These are phyloP conservation scores for Dryas octopetala DNA, from an alignment of 306 rosid genomes.

Conservation along the genomic window DNA sequence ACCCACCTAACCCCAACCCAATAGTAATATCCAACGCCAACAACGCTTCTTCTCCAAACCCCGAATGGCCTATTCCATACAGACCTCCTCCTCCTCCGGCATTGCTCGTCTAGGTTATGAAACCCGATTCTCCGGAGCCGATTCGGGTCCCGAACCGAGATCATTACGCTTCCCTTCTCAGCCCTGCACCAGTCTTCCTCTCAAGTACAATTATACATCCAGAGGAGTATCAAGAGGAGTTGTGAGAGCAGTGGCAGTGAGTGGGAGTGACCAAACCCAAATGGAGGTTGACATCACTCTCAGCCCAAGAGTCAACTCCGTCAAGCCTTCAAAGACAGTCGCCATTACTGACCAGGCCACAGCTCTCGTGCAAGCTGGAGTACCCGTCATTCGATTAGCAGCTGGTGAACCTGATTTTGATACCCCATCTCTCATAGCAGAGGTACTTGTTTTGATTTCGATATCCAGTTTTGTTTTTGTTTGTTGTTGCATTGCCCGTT, in stretches of 20 bases:
- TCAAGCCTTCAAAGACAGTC: constrained; percentile 81
- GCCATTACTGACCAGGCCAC: constrained; percentile 85
- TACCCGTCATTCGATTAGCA: constrained; percentile 81
- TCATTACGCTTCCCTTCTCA: constrained; percentile 41
- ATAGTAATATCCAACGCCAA: neutral
- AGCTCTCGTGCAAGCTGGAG: constrained; percentile 80
- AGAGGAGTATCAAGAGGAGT: neutral
- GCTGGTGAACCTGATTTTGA: constrained; percentile 97
- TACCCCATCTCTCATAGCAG: constrained; percentile 66
- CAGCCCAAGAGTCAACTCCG: constrained; percentile 82
- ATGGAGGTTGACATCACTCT: constrained; percentile 53
- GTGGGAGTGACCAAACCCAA: constrained; percentile 24
- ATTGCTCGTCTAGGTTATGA: constrained; percentile 12
- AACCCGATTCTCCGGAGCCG: constrained; percentile 19
- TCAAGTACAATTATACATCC: constrained; percentile 23
- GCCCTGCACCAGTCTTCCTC: constrained; percentile 20
- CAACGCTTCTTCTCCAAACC: neutral
- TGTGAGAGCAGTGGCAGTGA: constrained; percentile 51
- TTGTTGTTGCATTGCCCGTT: neutral
- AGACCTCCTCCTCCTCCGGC: constrained; percentile 20
- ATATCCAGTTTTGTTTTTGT: neutral
- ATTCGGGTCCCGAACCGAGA: constrained; percentile 27
- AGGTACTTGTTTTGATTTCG: constrained; percentile 40
- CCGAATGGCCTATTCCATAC: constrained; percentile 48
- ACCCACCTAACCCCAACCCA: constrained; percentile 2